Conservation (phyloP, 228 moss, liverwort and hornwort species). For the Sphagnum magellanicum region DNA sequence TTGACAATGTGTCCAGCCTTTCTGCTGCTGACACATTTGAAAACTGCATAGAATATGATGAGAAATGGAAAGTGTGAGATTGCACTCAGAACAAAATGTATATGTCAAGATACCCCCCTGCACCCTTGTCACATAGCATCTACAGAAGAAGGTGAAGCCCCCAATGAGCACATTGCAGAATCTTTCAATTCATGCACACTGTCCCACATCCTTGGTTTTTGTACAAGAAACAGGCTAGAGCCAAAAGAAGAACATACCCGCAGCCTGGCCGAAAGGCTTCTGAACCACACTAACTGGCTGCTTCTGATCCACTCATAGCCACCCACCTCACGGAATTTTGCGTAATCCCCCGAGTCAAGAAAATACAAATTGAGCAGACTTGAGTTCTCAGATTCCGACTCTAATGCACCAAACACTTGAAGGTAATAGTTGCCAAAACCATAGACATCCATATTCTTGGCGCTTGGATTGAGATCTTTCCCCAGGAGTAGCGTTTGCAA, state of each 20-base stretch:
- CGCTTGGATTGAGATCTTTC: conserved; percentile 10
- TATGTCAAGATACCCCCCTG: no score
- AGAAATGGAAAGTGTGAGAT: no score
- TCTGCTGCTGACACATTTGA: not conserved
- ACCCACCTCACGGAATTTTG: conserved; percentile 62
- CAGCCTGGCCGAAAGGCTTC: conserved; percentile 57
- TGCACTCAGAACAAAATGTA: no score
- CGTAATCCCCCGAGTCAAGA: conserved; percentile 88
- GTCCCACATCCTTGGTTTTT: no score
- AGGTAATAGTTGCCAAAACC: conserved; percentile 89
- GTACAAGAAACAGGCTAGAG: not conserved
- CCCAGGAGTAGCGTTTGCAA: conserved; percentile 42
- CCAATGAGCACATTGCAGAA: no score
- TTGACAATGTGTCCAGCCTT: conserved; percentile 7
- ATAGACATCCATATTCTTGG: conserved; percentile 34
- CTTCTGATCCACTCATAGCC: conserved; percentile 94
- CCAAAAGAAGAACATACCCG: conserved; percentile 32
- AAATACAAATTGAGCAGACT: conserved; percentile 91
- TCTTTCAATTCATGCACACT: no score
- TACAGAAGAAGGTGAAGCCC: no score
- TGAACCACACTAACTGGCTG: conserved; percentile 89
- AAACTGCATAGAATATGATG: no score
- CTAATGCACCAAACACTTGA: conserved; percentile 67
- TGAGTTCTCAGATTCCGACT: conserved; percentile 38
- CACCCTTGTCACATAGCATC: no score